phyloP scores from a whole-genome alignment of 1,284 basidiomycete species.

The Fomes fomentarius region DNA sequence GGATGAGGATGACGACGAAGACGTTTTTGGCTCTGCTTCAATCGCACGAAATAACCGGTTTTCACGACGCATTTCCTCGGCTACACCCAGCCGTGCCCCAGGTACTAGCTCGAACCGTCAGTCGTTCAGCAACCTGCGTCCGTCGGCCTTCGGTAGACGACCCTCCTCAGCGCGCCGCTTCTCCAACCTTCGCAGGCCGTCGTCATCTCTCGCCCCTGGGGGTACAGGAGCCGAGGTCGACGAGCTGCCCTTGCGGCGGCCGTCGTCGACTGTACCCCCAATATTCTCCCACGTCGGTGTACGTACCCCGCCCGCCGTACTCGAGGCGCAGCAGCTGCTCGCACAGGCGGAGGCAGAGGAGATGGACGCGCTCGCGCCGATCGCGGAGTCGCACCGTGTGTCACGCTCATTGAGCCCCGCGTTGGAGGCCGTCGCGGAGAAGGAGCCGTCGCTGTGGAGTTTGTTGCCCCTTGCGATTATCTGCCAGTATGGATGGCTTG shows the following conservation, averaged over 20 bases:
- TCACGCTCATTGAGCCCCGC: constrained; percentile 24
- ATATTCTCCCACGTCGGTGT: constrained; percentile 84
- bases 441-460: constrained; percentile 61
- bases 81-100: constrained; percentile 3
- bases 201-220: constrained; percentile 12
- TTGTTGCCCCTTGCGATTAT: constrained; percentile 75
- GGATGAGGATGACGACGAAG: constrained; percentile 34
- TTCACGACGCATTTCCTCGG: constrained; percentile 23
- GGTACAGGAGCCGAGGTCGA: constrained; percentile 12
- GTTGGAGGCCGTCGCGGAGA: constrained; percentile 35
- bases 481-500: constrained; percentile 78
- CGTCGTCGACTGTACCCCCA: constrained; percentile 61
- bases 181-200: constrained; percentile 23
- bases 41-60: constrained; percentile 29
- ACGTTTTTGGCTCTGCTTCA: constrained; percentile 31
- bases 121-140: constrained; percentile 18
- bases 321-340: constrained; percentile 66
- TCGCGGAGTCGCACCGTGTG: constrained; percentile 47
- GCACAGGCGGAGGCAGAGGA: constrained; percentile 43
- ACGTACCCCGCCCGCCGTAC: constrained; percentile 67
- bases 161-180: constrained; percentile 21
- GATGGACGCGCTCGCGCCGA: constrained; percentile 51
- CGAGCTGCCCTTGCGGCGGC: constrained; percentile 48
- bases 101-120: constrained; percentile 7
- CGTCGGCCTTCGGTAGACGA: constrained; percentile 16